Base-by-base conservation (phyloP, 148 eudicot genomes). In the Rhododendron mucronatum region DNA sequence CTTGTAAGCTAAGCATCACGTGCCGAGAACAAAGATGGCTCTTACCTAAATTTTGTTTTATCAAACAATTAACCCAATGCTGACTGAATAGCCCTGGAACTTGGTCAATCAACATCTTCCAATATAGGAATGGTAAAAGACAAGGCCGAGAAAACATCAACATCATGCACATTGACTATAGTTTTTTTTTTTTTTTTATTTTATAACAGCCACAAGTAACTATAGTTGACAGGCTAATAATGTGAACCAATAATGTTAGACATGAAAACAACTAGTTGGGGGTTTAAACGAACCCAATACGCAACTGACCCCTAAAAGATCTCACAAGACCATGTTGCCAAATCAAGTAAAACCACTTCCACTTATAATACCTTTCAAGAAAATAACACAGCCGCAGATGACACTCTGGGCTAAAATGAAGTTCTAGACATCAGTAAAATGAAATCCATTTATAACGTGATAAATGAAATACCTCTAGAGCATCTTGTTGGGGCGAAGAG, bases 401-500 rank as follows among this genome's bases (percentile, higher is more conserved):
- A 67, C 16, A 67, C 76, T 14, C 39, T 71, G 41, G 37, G 39
- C 20, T 30, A 33, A 71, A 28, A 71, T 30, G 41, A 71, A 71
- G 76, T 71, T 12, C 39, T 15, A 71, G 16, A 69, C 37, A 69
- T 67, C 37, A 71, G 76, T 71, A 30, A 71, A 13, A 33, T 71
- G 9, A 71, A 30, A 71, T 30, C 21, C 33, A 61, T n/a, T 39
- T 26, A 76, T 78, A 82, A n/a, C 2, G 15, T 44, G n/a, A 67
- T 28, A 86, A 83, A 55, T 67, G 59, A 85, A 73, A 48, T 97
- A 95, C 99, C 99, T 97, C 88, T 82, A 95, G 86, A 85, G 90
- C 98, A 93, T 97, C 99, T 90, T 97, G 95, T 80, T 93, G 96
- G 21, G 98, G 98, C 14, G 99, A 97, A 84, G 98, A 97, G 80